These are phyloP conservation scores for Posidonia oceanica DNA, from an alignment of 116 monocot species.

Conservation along the genomic window DNA sequence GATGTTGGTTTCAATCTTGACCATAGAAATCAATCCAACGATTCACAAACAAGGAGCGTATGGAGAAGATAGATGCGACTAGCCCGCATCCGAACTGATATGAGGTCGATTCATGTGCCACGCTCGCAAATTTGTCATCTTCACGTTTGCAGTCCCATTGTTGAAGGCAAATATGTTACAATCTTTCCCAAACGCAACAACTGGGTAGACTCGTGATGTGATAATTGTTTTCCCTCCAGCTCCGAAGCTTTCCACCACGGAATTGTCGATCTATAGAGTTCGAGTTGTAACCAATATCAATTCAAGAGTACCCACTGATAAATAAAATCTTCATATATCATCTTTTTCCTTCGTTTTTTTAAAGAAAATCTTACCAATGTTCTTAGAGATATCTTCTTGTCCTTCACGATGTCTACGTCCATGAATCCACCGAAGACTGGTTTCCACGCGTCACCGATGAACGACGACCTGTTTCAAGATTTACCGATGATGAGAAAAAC, in stretches of 20 bases:
- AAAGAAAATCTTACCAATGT: constrained; percentile 25
- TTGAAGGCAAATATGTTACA: constrained; percentile 51
- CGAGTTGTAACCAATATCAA: too few species aligned
- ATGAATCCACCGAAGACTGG: constrained; percentile 54
- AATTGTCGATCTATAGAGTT: constrained; percentile 34
- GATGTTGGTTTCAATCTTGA: too few species aligned
- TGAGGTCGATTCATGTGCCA: constrained; percentile 38
- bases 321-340: too few species aligned
- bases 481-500: too few species aligned
- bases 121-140: constrained; percentile 23
- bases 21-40: too few species aligned
- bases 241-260: constrained; percentile 75
- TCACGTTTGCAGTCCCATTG: constrained; percentile 31
- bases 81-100: neutral
- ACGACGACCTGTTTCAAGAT: constrained; percentile 28
- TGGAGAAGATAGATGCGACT: too few species aligned
- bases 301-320: too few species aligned
- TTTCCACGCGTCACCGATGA: constrained; percentile 23
- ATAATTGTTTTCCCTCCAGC: constrained; percentile 40
- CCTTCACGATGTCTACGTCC: constrained; percentile 34
- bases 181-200: constrained; percentile 13
- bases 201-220: constrained; percentile 55
- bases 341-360: too few species aligned
- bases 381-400: constrained; percentile 38
- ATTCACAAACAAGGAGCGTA: too few species aligned